These are phyloP conservation scores for Amanita rimosa DNA, from an alignment of 768 basidiomycete genomes.

Conservation along the genomic window DNA sequence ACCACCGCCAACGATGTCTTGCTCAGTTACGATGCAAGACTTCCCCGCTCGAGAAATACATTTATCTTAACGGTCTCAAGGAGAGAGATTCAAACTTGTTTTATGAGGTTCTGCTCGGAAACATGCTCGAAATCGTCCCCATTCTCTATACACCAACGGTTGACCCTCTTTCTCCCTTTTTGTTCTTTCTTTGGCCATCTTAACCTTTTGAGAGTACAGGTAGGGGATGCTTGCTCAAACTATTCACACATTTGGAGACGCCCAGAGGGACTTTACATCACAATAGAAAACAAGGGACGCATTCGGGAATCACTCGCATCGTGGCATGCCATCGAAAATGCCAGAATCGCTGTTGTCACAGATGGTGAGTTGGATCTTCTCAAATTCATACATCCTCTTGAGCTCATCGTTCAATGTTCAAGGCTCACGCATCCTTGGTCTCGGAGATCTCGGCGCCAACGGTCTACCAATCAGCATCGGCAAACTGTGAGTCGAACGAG, in stretches of 20 bases:
- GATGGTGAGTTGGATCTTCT: slow-evolving; percentile 38
- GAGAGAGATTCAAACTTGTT: slow-evolving; percentile 53
- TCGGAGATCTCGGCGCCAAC: slow-evolving; percentile 39
- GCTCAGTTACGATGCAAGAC: slow-evolving; percentile 46
- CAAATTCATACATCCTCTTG: slow-evolving; percentile 6
- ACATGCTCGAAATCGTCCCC: slow-evolving; percentile 58
- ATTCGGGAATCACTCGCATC: slow-evolving; percentile 44
- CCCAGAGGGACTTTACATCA: slow-evolving; percentile 51
- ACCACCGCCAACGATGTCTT: slow-evolving; percentile 47
- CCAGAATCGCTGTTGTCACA: slow-evolving; percentile 68
- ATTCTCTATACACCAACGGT: slow-evolving; percentile 73
- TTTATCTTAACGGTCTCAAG: slow-evolving; percentile 56
- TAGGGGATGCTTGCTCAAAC: slow-evolving; percentile 62
- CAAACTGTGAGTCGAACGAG: slow-evolving; percentile 40
- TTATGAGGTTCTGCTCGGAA: slow-evolving; percentile 48
- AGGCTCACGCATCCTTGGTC: slow-evolving; percentile 66
- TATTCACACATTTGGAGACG: slow-evolving; percentile 61
- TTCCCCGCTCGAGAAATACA: slow-evolving; percentile 54
- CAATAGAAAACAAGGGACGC: slow-evolving; percentile 54
- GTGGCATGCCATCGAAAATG: slow-evolving; percentile 32
- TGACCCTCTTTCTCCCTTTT: slow-evolving; percentile 4
- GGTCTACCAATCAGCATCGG: slow-evolving; percentile 57
- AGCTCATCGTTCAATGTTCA: slow-evolving; percentile 8
- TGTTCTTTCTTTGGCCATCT: slow-evolving; percentile 1
- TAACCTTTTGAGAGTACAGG: slow-evolving; percentile 19